Conservation (phyloP, 2,329 filamentous ascomycete species). For the Claviceps arundinis region DNA sequence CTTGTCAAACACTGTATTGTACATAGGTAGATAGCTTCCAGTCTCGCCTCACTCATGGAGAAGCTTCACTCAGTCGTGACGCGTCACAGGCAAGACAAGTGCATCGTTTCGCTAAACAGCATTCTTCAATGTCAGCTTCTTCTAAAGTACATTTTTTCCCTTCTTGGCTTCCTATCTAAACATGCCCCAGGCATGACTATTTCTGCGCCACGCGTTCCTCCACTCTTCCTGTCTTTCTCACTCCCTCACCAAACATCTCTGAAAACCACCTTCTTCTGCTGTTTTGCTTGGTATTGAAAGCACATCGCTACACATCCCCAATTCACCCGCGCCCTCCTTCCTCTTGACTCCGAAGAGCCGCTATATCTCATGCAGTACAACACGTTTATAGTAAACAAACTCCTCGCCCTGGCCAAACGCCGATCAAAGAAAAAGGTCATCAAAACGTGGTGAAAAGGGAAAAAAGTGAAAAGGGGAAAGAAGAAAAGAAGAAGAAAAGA, state of each 20-base stretch:
- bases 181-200: conserved; percentile 9
- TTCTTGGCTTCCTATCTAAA: conserved; percentile 16
- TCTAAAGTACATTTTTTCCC: conserved; percentile 28
- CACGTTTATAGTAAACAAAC: conserved; percentile 8
- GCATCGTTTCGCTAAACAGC: conserved; percentile 1
- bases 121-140: conserved; percentile 19
- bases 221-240: not conserved
- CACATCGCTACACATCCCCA: not conserved
- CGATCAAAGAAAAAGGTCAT: conserved; percentile 9
- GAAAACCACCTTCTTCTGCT: conserved; percentile 1
- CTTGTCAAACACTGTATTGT: too few relatives aligned
- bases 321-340: not conserved
- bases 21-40: too few relatives aligned
- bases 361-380: conserved; percentile 12
- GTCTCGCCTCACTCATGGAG: too few relatives aligned
- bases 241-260: not conserved
- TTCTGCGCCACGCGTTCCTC: too few relatives aligned
- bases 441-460: conserved; percentile 5
- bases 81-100: not conserved
- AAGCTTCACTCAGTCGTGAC: too few relatives aligned
- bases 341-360: not conserved
- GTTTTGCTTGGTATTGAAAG: conserved; percentile 15
- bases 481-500: not conserved
- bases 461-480: not conserved
- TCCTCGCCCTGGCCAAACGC: conserved; percentile 12